These are phyloP conservation scores for Westerdykella aurantiaca DNA, from an alignment of 2,329 filamentous ascomycete species.

Conservation along the genomic window DNA sequence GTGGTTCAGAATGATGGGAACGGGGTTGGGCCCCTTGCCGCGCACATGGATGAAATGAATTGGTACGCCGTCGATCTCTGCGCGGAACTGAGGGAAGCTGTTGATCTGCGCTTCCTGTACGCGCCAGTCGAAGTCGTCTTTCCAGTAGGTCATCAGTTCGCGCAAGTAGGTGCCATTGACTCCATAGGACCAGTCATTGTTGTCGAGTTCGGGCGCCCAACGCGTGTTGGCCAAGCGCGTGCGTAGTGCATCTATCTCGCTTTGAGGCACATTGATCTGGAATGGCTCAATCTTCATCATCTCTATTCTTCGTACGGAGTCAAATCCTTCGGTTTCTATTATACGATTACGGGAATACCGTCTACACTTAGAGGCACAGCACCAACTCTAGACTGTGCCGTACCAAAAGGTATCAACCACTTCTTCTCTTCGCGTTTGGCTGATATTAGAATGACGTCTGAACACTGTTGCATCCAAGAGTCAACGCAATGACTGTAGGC, in stretches of 20 bases:
- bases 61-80: constrained; percentile 4
- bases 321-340: too few species aligned
- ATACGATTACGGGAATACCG: too few species aligned
- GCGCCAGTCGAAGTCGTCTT: constrained; percentile 3
- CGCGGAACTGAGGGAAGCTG: constrained; percentile 6
- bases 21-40: constrained; percentile 4
- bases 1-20: constrained; percentile 6
- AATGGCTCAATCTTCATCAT: constrained; percentile 6
- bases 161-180: constrained; percentile 6
- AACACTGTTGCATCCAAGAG: too few species aligned
- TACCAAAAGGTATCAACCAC: too few species aligned
- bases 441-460: too few species aligned
- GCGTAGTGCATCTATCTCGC: constrained; percentile 5
- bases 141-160: constrained; percentile 2
- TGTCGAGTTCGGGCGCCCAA: constrained; percentile 7
- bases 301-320: too few species aligned
- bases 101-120: constrained; percentile 5
- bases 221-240: constrained; percentile 3
- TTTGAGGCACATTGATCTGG: constrained; percentile 5
- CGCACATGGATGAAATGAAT: constrained; percentile 8
- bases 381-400: too few species aligned
- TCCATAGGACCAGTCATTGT: constrained; percentile 6
- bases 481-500: too few species aligned
- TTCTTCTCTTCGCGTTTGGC: too few species aligned
- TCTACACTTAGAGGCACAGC: too few species aligned